Evolutionary conservation across 495 filamentous ascomycete species (phyloP), one percentile per base, ranked within the genome.

Genomic region (Aspergillus sparsus): DNA sequence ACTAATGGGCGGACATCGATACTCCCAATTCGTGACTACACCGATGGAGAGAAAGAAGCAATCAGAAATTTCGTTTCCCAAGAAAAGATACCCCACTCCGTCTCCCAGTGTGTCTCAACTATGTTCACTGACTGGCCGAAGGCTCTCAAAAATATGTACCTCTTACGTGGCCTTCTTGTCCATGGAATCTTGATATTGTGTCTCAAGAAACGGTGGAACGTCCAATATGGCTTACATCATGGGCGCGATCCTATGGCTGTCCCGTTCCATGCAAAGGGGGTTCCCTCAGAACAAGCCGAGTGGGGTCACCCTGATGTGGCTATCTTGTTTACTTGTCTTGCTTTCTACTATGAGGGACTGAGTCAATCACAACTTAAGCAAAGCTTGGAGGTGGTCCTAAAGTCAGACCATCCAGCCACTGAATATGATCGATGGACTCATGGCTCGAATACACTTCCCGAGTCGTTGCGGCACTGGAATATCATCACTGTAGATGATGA

Each of bases 291-390:
- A 1, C 78, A 84, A 12, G 83, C 88, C 0, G 89, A 92, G 65
- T 91, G 86, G 69, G 86, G 87, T 34, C 88, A 92, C 62, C 87
- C 87, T 0, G 88, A 92, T 67, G 82, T 86, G 0, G 77, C 80
- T 18, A 89, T 91, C 51, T 37, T 86, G 7, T 68, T 92, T 4
- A 90, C 88, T 0, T 87, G 78, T 31, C 69, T 91, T 0, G 80
- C 77, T 10, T 92, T 88, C 68, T 91, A 92, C 62, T 89, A 89
- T 55, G 70, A 76, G 0, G 87, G 87, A 1, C 74, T 92, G 1
- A 65, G 52, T 0, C 65, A 80, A 31, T 59, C 73, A 0, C 80
- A 91, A 15, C 66, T 91, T 2, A 71, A 69, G 7, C 57, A 65
- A 13, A 69, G 74, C 8, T 75, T 91, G 6, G 65, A 72, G 8